Evolutionary conservation across 139 green algal species (phyloP), one percentile per base, ranked within the genome.

Genomic region (Chlorella sorokiniana): DNA sequence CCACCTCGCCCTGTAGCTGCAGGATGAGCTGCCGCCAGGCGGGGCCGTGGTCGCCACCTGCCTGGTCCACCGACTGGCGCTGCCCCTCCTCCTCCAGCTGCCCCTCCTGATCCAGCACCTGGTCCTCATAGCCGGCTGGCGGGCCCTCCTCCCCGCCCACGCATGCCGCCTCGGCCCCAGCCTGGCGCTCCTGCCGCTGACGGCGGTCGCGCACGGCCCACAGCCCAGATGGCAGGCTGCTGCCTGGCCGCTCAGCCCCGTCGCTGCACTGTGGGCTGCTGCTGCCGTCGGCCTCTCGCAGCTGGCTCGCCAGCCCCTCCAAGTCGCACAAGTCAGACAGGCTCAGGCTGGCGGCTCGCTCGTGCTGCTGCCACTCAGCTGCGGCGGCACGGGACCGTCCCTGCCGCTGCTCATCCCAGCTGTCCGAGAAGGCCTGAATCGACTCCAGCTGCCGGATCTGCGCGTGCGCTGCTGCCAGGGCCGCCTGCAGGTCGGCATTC

Each of bases 321-420:
- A 81, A 38, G 44, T 81, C 75, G 25, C 59, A 70, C 40, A 81
- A 16, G n/a, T 81, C 59, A 11, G 59, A 70, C 22, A 45, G 40
- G n/a, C 29, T 61, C 40, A 81, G n/a, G 59, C 75, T 81, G 59
- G 16, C 75, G 0, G 59, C 48, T 4, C 40, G 59, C 31, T 22
- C 18, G 5, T 42, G 63, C 40, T 61, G 59, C 40, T 70, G 14
- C 8, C 56, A 33, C 9, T 16, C 70, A 16, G 35, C 52, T 68
- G 51, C 37, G 37, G n/a, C n/a, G n/a, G n/a, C n/a, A n/a, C n/a
- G n/a, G 2, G 11, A 27, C 11, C 41, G 18, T 5, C 31, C 31
- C 25, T n/a, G 11, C 20, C 44, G 70, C 44, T 78, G 71, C 33
- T 65, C 33, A 11, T 42, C 22, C 4, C 44, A 62, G 70, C n/a